These are phyloP conservation scores for Eruca vesicaria DNA, from an alignment of 441 rosid species.

Conservation along the genomic window DNA sequence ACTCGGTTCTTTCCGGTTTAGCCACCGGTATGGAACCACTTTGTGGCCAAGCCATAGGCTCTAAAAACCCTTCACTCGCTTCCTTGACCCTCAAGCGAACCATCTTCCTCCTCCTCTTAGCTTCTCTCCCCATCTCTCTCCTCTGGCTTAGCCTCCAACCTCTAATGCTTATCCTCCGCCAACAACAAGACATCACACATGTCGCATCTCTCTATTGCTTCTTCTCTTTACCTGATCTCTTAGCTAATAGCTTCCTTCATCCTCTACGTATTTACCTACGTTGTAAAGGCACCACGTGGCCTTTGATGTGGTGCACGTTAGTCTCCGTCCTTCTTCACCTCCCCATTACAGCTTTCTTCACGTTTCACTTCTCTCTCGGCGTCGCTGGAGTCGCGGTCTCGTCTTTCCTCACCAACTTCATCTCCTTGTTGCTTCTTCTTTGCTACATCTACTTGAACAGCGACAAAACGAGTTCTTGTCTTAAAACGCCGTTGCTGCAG, in stretches of 20 bases:
- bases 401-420: conserved; percentile 58
- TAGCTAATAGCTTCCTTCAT: conserved; percentile 70
- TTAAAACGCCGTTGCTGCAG: conserved; percentile 23
- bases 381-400: conserved; percentile 82
- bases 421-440: conserved; percentile 53
- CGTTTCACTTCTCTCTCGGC: conserved; percentile 58
- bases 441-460: conserved; percentile 42
- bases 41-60: conserved; percentile 85
- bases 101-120: conserved; percentile 53
- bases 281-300: conserved; percentile 84
- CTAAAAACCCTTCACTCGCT: conserved; percentile 54
- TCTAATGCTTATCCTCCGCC: conserved; percentile 64
- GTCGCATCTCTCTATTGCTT: conserved; percentile 73
- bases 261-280: conserved; percentile 83
- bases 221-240: conserved; percentile 69
- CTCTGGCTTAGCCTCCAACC: conserved; percentile 73
- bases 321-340: conserved; percentile 54
- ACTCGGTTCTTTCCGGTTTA: conserved; percentile 80
- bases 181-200: conserved; percentile 56
- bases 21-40: conserved; percentile 92
- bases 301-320: conserved; percentile 75
- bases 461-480: conserved; percentile 16
- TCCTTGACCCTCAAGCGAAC: conserved; percentile 56
- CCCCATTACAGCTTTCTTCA: conserved; percentile 52
- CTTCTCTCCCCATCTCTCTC: conserved; percentile 61